Evolutionary conservation across 805 yeast genomes (phyloP), one percentile per base, ranked within the genome.

Genomic region (Yarrowia divulgata): DNA sequence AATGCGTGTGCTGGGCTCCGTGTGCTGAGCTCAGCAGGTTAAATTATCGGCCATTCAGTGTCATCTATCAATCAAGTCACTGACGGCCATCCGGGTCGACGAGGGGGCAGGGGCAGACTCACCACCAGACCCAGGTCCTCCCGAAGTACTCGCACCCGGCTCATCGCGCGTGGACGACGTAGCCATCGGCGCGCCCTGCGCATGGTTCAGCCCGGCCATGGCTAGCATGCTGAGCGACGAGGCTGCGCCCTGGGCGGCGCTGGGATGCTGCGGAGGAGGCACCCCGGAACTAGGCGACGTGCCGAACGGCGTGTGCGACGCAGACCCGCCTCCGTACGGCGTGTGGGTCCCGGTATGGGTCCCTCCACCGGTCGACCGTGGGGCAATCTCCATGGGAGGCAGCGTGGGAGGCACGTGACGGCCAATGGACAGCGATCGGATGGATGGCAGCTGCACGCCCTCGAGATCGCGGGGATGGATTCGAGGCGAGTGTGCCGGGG

Each of bases 401-500:
- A 74, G 45, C 8, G 73, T 71, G 5, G 76, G 76, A 13, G 75
- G 75, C 37, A 48, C 63, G 19, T 67, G 71, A 7, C 72, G 72
- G 29, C 72, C 72, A 48, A 74, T 63, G 32, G 71, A 60, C 69
- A 80, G 73, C n/a, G 78, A 73, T 29, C 82, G 74, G 63, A 80
- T 77, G 3, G 79, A 76, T 32, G 82, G 82, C 69, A 80, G 73
- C 70, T 78, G 81, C 13, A 78, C 73, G 40, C 76, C 78, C 18
- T 72, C 76, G 45, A 76, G 72, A 48, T 76, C 80, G 7, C 79
- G 75, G n/a, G 84, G 78, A 16, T 75, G 79, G 40, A 82, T 73
- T 8, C 82, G 75, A 35, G 84, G 84, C 35, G 84, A 81, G 70
- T 80, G 84, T 2, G 82, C 82, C 8, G 84, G 84, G 14, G 84